A percentile compares a stretch with the other conserved stretches of the same genome.
Conservation (phyloP, 257 asterid genomes). For the Solanum clarkiae region DNA sequence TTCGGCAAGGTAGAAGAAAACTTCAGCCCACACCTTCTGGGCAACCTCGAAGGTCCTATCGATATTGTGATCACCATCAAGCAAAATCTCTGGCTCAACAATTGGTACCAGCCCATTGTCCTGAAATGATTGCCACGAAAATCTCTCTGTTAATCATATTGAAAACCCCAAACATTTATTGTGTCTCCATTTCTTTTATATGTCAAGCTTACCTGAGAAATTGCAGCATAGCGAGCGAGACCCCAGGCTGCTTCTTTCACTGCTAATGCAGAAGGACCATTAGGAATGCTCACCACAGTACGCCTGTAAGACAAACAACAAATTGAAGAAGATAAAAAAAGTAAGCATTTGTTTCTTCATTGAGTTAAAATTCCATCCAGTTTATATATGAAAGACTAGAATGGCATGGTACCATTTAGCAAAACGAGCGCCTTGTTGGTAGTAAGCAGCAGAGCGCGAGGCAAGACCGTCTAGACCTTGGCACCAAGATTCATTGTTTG, state of each 20-base stretch:
- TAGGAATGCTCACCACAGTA: conserved; percentile 67
- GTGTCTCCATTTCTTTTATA: background rate
- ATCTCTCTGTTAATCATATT: background rate
- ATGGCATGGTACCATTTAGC: conserved; percentile 40
- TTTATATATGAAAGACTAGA: background rate
- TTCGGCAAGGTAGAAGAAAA: conserved; percentile 56
- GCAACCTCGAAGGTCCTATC: conserved; percentile 69
- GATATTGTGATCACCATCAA: conserved; percentile 59
- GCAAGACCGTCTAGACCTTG: conserved; percentile 85
- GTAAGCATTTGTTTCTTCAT: background rate
- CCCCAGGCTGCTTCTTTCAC: conserved; percentile 90
- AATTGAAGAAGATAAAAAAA: background rate
- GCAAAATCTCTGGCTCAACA: conserved; percentile 71
- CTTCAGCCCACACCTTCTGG: conserved; percentile 62
- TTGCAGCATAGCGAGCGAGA: conserved; percentile 74
- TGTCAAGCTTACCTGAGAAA: conserved; percentile 38
- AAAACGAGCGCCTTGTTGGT: conserved; percentile 72
- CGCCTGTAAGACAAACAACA: conserved; percentile 28
- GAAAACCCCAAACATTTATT: background rate
- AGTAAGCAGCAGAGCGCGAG: conserved; percentile 73
- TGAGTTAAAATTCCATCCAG: background rate
- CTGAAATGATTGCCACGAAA: conserved; percentile 13
- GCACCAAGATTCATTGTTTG: conserved; percentile 76
- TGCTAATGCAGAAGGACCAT: conserved; percentile 70
- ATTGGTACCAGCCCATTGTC: conserved; percentile 77